phyloP scores from a whole-genome alignment of 805 yeast species.

The Kodamaea neixiangensis region DNA sequence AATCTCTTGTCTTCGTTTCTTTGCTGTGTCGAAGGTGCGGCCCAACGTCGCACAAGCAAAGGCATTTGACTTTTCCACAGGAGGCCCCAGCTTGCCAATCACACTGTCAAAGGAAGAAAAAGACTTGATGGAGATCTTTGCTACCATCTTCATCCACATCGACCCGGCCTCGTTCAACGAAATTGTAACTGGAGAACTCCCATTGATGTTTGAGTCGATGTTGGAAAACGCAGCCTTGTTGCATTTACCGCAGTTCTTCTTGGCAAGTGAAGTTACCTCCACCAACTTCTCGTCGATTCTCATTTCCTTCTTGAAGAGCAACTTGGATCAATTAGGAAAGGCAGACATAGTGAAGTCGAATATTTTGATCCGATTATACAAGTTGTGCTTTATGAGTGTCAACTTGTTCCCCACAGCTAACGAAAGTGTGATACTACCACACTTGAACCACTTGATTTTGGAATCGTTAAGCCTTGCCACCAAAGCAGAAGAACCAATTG shows the following conservation, averaged over 20 bases:
- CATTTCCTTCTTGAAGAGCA: constrained; percentile 73
- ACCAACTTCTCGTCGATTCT: constrained; percentile 84
- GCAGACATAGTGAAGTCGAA: constrained; percentile 76
- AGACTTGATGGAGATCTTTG: constrained; percentile 93
- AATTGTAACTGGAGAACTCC: constrained; percentile 78
- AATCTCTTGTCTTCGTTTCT: constrained; percentile 74
- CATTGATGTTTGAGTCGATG: constrained; percentile 75
- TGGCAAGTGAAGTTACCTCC: constrained; percentile 92
- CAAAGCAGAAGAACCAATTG: constrained; percentile 85
- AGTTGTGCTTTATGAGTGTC: constrained; percentile 93
- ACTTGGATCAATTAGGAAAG: constrained; percentile 77
- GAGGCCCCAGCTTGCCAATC: constrained; percentile 81
- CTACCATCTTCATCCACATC: constrained; percentile 88
- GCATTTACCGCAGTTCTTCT: constrained; percentile 89
- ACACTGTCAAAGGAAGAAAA: constrained; percentile 90
- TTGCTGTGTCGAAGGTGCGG: constrained; percentile 58
- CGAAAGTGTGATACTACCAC: constrained; percentile 86
- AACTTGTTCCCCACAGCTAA: constrained; percentile 85
- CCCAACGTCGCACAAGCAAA: constrained; percentile 28
- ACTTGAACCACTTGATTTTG: constrained; percentile 78
- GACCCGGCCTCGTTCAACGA: constrained; percentile 97
- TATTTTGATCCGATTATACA: constrained; percentile 82
- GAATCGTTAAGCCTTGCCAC: constrained; percentile 79
- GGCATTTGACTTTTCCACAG: constrained; percentile 59
- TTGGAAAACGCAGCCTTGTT: constrained; percentile 80